A percentile compares a stretch with the other conserved stretches of the same genome.
phyloP scores from a whole-genome alignment of 2,329 filamentous ascomycete species.

The Scedosporium boydii region DNA sequence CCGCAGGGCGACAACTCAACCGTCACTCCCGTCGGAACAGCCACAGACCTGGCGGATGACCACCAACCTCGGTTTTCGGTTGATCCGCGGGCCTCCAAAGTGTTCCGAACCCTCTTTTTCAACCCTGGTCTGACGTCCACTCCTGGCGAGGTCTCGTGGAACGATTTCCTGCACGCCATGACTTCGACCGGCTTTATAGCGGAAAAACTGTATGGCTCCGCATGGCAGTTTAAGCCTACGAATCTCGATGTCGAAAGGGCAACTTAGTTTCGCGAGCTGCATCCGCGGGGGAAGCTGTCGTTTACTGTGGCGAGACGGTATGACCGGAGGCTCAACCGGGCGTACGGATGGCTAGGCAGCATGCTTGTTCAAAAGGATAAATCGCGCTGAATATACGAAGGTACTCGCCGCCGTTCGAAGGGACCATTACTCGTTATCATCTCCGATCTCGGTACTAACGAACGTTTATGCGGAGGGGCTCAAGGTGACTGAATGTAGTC shows the following conservation, averaged over 20 bases:
- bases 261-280: constrained; percentile 54
- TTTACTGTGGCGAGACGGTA: constrained; percentile 33
- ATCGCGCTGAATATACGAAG: background rate
- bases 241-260: constrained; percentile 30
- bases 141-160: constrained; percentile 41
- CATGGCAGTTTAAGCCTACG: constrained; percentile 47
- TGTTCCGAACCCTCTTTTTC: constrained; percentile 32
- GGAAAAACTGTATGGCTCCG: constrained; percentile 50
- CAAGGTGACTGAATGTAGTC: too few species aligned
- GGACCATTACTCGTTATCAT: too few species aligned
- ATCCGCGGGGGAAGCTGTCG: constrained; percentile 42
- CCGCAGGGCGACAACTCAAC: background rate
- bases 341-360: constrained; percentile 38
- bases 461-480: too few species aligned
- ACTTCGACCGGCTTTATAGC: constrained; percentile 35
- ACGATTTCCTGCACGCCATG: constrained; percentile 45
- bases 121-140: constrained; percentile 21
- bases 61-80: constrained; percentile 14
- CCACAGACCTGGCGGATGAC: background rate
- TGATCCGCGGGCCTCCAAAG: constrained; percentile 22
- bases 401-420: too few species aligned
- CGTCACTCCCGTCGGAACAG: background rate
- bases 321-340: constrained; percentile 37
- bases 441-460: too few species aligned
- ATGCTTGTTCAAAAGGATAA: constrained; percentile 29